These are phyloP conservation scores for Paracamarosporium sp. DNA, from an alignment of 2,329 filamentous ascomycete genomes.

Conservation along the genomic window DNA sequence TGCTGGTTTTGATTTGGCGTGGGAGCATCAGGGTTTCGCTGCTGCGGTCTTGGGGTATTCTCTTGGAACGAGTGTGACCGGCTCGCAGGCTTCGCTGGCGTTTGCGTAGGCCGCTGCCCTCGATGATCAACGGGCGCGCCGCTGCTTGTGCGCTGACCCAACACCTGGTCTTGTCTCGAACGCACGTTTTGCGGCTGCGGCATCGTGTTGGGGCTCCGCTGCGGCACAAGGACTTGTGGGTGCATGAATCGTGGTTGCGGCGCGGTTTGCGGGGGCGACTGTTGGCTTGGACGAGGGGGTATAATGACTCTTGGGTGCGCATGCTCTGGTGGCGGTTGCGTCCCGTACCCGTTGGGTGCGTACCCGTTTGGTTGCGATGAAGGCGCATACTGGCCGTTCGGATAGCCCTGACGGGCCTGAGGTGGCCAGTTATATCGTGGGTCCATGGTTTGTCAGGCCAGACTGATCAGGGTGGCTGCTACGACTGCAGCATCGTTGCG, in stretches of 20 bases:
- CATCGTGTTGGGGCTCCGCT: conserved; percentile 23
- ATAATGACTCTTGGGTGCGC: conserved; percentile 25
- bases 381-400: conserved; percentile 37
- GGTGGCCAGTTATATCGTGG: conserved; percentile 44
- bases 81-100: conserved; percentile 46
- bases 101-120: conserved; percentile 23
- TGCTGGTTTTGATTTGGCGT: conserved; percentile 27
- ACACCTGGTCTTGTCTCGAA: conserved; percentile 38
- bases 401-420: conserved; percentile 30
- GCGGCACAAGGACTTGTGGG: conserved; percentile 38
- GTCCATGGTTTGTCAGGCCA: conserved; percentile 30
- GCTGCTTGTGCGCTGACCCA: conserved; percentile 24
- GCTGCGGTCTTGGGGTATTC: conserved; percentile 34
- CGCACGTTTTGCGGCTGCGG: conserved; percentile 32
- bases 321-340: conserved; percentile 24
- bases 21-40: conserved; percentile 34
- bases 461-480: background rate
- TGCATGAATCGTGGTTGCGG: conserved; percentile 26
- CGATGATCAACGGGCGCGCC: conserved; percentile 21
- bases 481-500: conserved; percentile 22
- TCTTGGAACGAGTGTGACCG: conserved; percentile 47
- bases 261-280: conserved; percentile 29
- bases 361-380: conserved; percentile 36
- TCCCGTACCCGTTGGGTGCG: conserved; percentile 33
- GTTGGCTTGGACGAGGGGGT: conserved; percentile 31